phyloP scores from a whole-genome alignment of 495 filamentous ascomycete genomes.

The Neurospora sp. region DNA sequence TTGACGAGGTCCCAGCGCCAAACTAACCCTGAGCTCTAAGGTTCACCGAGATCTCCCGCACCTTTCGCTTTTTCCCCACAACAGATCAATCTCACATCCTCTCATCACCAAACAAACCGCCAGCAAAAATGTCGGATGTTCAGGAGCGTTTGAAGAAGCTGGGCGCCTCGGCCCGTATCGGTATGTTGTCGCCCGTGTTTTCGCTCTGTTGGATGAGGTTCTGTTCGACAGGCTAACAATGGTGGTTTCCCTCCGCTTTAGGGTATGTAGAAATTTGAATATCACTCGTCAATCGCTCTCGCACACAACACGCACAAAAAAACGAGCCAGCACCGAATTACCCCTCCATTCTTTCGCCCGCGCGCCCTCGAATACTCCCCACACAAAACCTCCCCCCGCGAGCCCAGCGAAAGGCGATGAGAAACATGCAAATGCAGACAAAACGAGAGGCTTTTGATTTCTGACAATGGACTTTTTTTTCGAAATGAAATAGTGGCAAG shows the following conservation, averaged over 20 bases:
- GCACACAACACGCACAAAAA: neutral
- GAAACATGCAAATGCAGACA: neutral
- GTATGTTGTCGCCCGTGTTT: constrained; percentile 41
- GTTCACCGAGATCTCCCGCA: constrained; percentile 13
- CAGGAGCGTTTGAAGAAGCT: constrained; percentile 66
- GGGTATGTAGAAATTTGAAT: constrained; percentile 4
- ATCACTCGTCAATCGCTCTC: neutral
- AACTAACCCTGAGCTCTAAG: neutral
- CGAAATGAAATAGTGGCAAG: constrained; percentile 62
- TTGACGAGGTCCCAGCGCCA: neutral
- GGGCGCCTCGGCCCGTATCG: constrained; percentile 65
- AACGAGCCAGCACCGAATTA: neutral
- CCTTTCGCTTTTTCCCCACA: constrained; percentile 11
- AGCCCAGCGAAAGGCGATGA: neutral
- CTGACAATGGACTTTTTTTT: constrained; percentile 10
- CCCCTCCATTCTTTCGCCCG: neutral
- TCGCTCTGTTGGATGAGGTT: neutral
- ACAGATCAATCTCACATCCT: constrained; percentile 4
- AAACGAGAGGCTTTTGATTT: constrained; percentile 1
- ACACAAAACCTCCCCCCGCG: neutral
- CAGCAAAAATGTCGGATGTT: constrained; percentile 52
- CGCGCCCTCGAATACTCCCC: neutral
- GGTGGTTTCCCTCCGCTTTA: neutral
- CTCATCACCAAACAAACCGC: constrained; percentile 2
- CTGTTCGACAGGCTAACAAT: constrained; percentile 4